Percentiles rank a stretch among this genome's conserved stretches.
These are phyloP conservation scores for Margaritispora aquatica DNA, from an alignment of 495 filamentous ascomycete genomes.

Conservation along the genomic window DNA sequence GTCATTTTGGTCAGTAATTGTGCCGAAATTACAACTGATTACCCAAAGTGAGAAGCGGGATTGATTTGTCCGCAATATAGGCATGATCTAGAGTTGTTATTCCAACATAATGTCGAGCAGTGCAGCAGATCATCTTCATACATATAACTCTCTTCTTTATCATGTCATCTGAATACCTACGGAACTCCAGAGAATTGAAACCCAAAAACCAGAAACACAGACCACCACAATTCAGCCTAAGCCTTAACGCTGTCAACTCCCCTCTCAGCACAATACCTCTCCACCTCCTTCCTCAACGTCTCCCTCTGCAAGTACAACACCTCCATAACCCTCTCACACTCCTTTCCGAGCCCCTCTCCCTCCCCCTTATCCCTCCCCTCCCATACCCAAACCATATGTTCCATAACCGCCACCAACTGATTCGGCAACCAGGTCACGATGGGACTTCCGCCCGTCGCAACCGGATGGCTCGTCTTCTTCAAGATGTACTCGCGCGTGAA, in stretches of 20 bases:
- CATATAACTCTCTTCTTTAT: no score
- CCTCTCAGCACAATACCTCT: conserved; percentile 70
- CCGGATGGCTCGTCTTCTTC: conserved; percentile 73
- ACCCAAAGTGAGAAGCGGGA: no score
- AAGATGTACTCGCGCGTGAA: conserved; percentile 95
- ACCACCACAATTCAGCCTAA: not conserved
- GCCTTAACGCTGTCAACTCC: conserved; percentile 32
- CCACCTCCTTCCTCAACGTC: conserved; percentile 70
- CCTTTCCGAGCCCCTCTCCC: conserved; percentile 31
- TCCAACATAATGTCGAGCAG: no score
- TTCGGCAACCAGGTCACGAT: conserved; percentile 58
- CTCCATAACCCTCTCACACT: conserved; percentile 64
- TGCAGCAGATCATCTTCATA: no score
- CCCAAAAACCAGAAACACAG: not conserved
- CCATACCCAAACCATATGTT: conserved; percentile 29
- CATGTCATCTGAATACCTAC: no score
- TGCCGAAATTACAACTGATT: no score
- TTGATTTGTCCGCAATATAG: no score
- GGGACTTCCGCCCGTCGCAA: conserved; percentile 84
- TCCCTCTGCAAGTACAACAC: conserved; percentile 58
- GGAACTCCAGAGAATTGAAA: not conserved
- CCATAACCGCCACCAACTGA: conserved; percentile 39
- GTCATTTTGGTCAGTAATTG: no score
- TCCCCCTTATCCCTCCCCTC: conserved; percentile 32
- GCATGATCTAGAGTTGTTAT: no score